Percentiles rank a stretch among this genome's conserved stretches.
Conservation (phyloP, 2,329 filamentous ascomycete genomes). For the Claviceps cyperi region DNA sequence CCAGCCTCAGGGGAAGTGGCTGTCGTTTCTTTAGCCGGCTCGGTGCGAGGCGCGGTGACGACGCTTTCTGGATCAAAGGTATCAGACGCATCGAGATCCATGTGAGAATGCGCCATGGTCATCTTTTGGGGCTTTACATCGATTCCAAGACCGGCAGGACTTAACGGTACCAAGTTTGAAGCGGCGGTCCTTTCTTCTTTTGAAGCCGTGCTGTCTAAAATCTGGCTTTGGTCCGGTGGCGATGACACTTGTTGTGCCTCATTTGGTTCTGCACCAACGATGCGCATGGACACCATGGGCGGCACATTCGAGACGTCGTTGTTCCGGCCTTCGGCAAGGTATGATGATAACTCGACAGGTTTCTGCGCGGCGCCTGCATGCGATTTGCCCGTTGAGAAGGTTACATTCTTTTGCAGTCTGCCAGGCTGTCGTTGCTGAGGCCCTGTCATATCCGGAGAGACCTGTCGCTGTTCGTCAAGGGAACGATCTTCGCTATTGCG, state of each 20-base stretch:
- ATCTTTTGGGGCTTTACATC: slow-evolving; percentile 39
- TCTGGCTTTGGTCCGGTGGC: slow-evolving; percentile 15
- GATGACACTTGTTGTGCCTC: slow-evolving; percentile 25
- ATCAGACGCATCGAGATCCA: slow-evolving; percentile 59
- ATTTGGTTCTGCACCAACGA: slow-evolving; percentile 39
- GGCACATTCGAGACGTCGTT: slow-evolving; percentile 43
- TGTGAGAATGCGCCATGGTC: slow-evolving; percentile 38
- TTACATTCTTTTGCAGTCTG: slow-evolving; percentile 58
- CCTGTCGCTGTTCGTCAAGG: slow-evolving; percentile 24
- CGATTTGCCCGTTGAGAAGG: slow-evolving; percentile 25
- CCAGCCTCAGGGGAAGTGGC: background rate
- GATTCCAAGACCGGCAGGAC: slow-evolving; percentile 19
- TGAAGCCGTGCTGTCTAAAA: slow-evolving; percentile 14
- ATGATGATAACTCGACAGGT: slow-evolving; percentile 27
- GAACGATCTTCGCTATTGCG: slow-evolving; percentile 29
- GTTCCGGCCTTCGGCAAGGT: slow-evolving; percentile 28
- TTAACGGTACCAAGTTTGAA: slow-evolving; percentile 10
- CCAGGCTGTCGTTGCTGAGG: slow-evolving; percentile 45
- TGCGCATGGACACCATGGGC: slow-evolving; percentile 37
- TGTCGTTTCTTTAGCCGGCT: too few relatives aligned
- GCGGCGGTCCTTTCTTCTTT: slow-evolving; percentile 23
- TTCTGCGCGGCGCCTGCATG: slow-evolving; percentile 15
- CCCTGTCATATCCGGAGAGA: slow-evolving; percentile 24
- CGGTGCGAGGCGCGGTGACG: slow-evolving; percentile 4
- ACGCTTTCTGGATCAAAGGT: slow-evolving; percentile 31